Evolutionary conservation across 306 rosid species (phyloP), one percentile per base, ranked within the genome.

Genomic region (Trifolium subterraneum): DNA sequence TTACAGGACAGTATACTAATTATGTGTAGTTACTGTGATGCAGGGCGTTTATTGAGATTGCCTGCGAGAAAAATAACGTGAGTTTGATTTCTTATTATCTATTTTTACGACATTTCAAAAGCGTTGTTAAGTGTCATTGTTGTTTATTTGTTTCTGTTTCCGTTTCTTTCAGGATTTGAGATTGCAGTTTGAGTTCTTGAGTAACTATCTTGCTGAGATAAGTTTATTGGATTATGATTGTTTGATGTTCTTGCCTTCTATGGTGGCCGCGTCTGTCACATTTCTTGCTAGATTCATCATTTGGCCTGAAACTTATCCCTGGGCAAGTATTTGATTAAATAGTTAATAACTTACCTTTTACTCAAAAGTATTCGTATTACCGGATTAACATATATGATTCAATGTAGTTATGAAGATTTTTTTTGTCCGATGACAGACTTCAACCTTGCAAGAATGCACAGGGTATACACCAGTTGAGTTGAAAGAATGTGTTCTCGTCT

Each of bases 191-290:
- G 96, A 89, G 71, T 93, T 84, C 63, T 72, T 93, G 33, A 48
- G 84, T 50, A 74, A 63, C 77, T 93, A 93, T 82, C 88, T 91
- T 48, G 97, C 92, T 5, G 98, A 93, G 86, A 82, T 93, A 58
- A 93, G 98, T 42, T 79, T 93, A 83, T 58, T 93, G 65, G 97
- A 93, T 8, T 89, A 88, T 59, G 62, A 52, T 22, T 88, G 91
- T 70, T 65, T 91, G 8, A 88, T 69, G 63, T 89, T 85, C 72
- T 72, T 89, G 61, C 97, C 98, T 66, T 93, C 97, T 18, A 51
- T 93, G 83, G 82, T 93, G 38, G 97, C 97, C 33, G 93, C 97
- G 0, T 87, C 98, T 0, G 90, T 61, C 11, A 52, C 82, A 10
- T 89, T 88, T 83, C 88, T 91, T 27, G 86, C 98, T 2, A 89